Percentiles rank a stretch among this genome's conserved stretches.
Evolutionary conservation across 192 early-diverging fungal genomes (phyloP).

Genomic region (Backusella mclennaniae): DNA sequence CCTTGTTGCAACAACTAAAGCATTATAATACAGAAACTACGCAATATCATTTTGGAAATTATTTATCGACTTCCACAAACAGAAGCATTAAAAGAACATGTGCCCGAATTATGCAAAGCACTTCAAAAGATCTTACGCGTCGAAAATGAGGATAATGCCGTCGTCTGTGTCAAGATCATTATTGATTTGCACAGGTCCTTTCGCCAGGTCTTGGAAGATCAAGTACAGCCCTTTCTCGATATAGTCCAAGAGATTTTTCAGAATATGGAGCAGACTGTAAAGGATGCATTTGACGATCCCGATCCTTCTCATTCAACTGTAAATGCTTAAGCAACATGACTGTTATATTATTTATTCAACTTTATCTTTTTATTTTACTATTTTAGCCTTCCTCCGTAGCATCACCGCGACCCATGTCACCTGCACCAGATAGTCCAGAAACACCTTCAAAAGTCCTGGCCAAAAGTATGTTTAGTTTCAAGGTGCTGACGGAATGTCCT

Average conservation of each 20-base stretch:
- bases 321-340: not conserved
- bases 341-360: not conserved
- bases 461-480: constrained; percentile 85
- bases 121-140: constrained; percentile 76
- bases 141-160: constrained; percentile 98
- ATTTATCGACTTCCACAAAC: constrained; percentile 90
- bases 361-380: not conserved
- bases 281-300: constrained; percentile 77
- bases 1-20: not conserved
- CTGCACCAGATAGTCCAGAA: constrained; percentile 61
- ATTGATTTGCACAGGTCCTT: constrained; percentile 93
- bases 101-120: constrained; percentile 71
- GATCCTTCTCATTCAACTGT: constrained; percentile 45
- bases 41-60: constrained; percentile 87
- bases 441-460: constrained; percentile 61
- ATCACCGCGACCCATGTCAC: constrained; percentile 77
- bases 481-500: constrained; percentile 97
- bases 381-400: constrained; percentile 25
- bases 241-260: constrained; percentile 92
- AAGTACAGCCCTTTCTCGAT: constrained; percentile 88
- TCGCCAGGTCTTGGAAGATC: constrained; percentile 76
- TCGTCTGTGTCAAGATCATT: constrained; percentile 89
- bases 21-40: constrained; percentile 65
- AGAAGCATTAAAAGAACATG: constrained; percentile 76
- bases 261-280: constrained; percentile 86